Evolutionary conservation across 2,329 filamentous ascomycete genomes (phyloP).

Genomic region (Cordyceps militaris): DNA sequence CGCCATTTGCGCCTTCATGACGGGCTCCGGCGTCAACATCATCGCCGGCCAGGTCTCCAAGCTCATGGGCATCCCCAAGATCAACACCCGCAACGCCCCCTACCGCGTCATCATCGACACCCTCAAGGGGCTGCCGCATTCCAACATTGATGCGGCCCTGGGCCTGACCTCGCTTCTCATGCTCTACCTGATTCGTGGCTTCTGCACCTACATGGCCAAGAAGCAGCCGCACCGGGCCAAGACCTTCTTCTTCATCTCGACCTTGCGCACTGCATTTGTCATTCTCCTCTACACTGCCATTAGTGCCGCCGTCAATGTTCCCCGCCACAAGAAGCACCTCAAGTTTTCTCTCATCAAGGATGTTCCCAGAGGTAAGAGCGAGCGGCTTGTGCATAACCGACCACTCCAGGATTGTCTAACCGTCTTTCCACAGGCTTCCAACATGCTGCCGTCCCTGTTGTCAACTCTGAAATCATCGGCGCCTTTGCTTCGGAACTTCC

Average conservation of each 20-base stretch:
- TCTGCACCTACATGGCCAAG: conserved; percentile 57
- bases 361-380: conserved; percentile 57
- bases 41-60: conserved; percentile 42
- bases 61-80: conserved; percentile 42
- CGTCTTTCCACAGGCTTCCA: conserved; percentile 66
- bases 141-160: conserved; percentile 64
- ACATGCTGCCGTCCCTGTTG: conserved; percentile 63
- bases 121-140: conserved; percentile 36
- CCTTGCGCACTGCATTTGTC: conserved; percentile 71
- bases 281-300: conserved; percentile 75
- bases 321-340: conserved; percentile 44
- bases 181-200: conserved; percentile 59
- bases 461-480: conserved; percentile 60
- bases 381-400: background rate
- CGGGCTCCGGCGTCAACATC: conserved; percentile 45
- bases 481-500: conserved; percentile 69
- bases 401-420: background rate
- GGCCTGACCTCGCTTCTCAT: conserved; percentile 61
- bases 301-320: conserved; percentile 62
- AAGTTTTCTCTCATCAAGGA: conserved; percentile 57
- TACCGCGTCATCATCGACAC: conserved; percentile 47
- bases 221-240: conserved; percentile 60
- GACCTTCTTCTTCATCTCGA: conserved; percentile 70
- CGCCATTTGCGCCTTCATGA: conserved; percentile 49
- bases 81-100: conserved; percentile 42